These are phyloP conservation scores for Spathaspora passalidarum DNA, from an alignment of 805 yeast species.

Conservation along the genomic window DNA sequence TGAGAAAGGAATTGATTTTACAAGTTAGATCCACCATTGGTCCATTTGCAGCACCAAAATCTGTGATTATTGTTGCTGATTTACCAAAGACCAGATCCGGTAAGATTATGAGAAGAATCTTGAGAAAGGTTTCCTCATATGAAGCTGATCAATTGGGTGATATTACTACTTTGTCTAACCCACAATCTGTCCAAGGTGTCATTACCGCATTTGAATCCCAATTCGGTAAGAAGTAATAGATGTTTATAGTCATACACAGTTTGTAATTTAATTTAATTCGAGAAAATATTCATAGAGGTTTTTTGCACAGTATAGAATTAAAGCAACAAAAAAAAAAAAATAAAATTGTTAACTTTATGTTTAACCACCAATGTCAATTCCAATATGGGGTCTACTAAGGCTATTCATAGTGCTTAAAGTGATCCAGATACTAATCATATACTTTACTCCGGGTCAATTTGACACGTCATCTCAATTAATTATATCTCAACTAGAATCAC, in stretches of 20 bases:
- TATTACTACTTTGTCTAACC: slow-evolving; percentile 73
- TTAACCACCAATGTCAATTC: slow-evolving; percentile 5
- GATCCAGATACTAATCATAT: slow-evolving; percentile 36
- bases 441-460: slow-evolving; percentile 42
- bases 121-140: slow-evolving; percentile 70
- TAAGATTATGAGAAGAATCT: slow-evolving; percentile 82
- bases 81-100: slow-evolving; percentile 87
- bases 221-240: slow-evolving; percentile 37
- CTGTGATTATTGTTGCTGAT: slow-evolving; percentile 68
- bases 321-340: neutral
- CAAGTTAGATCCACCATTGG: slow-evolving; percentile 80
- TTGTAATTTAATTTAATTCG: neutral
- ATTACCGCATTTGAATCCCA: slow-evolving; percentile 44
- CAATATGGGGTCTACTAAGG: slow-evolving; percentile 12
- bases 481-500: slow-evolving; percentile 11
- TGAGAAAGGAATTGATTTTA: slow-evolving; percentile 61
- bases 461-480: slow-evolving; percentile 47
- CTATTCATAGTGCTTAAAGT: slow-evolving; percentile 31
- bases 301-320: neutral
- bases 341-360: too few relatives aligned
- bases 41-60: slow-evolving; percentile 83
- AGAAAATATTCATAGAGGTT: neutral
- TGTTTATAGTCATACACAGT: neutral
- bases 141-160: slow-evolving; percentile 84
- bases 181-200: slow-evolving; percentile 66